Evolutionary conservation across 2,329 filamentous ascomycete genomes (phyloP), one percentile per base, ranked within the genome.

Genomic region (Cordyceps sp.): DNA sequence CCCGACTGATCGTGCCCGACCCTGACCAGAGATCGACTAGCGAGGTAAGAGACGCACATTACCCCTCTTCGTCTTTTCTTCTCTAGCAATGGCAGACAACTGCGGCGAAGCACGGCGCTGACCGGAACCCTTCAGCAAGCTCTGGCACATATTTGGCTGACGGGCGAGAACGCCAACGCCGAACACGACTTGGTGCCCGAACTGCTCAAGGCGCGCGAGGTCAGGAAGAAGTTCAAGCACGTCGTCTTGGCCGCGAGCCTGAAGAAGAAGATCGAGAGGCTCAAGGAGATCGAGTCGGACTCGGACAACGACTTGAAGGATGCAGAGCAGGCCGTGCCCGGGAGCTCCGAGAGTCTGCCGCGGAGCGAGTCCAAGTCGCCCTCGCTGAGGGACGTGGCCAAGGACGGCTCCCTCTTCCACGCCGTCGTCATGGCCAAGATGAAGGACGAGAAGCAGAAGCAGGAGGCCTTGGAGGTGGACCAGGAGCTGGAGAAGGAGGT

Each of bases 171-270:
- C 39, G 90, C 90, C 39, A 31, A 31, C 22, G 84, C 80, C 38
- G 86, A 96, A 57, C 85, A 94, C 72, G 86, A 98, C 66, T 71
- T 98, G 70, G 62, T 98, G 55, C 90, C 90, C 43, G 90, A 98
- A 62, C 92, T 98, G 65, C 44, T 45, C 45, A 82, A 81, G 58
- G 79, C 85, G 32, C 93, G 90, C 63, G 84, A 92, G 57, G 79
- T 86, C 40, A 85, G 85, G 57, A 83, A 84, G 35, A 84, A 85
- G 39, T 78, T 98, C 44, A 80, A 80, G 55, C 80, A 88, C 41
- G 88, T 86, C 47, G 92, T 98, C 60, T 84, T 96, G 58, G 77
- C 93, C 48, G 81, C 96, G 64, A 94, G 93, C 61, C 73, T 98
- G 33, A 76, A 84, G 42, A 94, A 94, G 60, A 82, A 88, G 41